Evolutionary conservation across 108 stramenopile species (phyloP).

Genomic region (Cyclotella atomus): DNA sequence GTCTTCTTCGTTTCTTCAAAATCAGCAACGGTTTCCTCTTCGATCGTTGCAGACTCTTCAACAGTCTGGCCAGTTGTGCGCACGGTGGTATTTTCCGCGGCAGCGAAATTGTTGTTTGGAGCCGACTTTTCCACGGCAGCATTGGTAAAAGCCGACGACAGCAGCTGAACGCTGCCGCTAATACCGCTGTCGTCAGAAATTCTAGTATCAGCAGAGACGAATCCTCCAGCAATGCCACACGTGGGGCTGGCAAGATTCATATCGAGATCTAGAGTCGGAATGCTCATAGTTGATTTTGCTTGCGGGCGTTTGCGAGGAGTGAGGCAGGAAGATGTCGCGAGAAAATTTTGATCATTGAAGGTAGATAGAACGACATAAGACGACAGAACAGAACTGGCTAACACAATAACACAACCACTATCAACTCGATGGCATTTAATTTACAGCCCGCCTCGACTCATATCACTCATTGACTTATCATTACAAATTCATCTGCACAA

Average conservation of each 20-base stretch:
- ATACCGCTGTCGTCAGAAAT: not conserved
- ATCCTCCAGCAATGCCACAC: too few relatives aligned
- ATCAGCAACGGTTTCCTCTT: not conserved
- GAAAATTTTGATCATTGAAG: too few relatives aligned
- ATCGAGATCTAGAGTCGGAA: conserved; percentile 11
- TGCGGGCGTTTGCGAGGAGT: too few relatives aligned
- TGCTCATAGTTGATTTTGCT: not conserved
- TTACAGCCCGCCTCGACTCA: too few relatives aligned
- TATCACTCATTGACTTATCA: too few relatives aligned
- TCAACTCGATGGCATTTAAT: too few relatives aligned
- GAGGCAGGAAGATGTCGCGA: not conserved
- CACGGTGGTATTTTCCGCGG: not conserved
- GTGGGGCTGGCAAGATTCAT: conserved; percentile 18
- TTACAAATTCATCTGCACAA: too few relatives aligned
- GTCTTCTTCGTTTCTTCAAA: not conserved
- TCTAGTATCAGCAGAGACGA: too few relatives aligned
- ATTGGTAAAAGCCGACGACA: not conserved
- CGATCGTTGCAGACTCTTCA: not conserved
- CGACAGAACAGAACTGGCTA: too few relatives aligned
- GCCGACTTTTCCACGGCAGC: not conserved
- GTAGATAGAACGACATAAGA: too few relatives aligned
- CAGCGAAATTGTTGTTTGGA: not conserved
- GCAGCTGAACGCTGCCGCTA: not conserved
- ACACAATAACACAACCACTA: too few relatives aligned
- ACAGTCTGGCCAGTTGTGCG: not conserved